phyloP scores from a whole-genome alignment of 371 early-diverging fungal species.

The Conidiobolus incongruus region DNA sequence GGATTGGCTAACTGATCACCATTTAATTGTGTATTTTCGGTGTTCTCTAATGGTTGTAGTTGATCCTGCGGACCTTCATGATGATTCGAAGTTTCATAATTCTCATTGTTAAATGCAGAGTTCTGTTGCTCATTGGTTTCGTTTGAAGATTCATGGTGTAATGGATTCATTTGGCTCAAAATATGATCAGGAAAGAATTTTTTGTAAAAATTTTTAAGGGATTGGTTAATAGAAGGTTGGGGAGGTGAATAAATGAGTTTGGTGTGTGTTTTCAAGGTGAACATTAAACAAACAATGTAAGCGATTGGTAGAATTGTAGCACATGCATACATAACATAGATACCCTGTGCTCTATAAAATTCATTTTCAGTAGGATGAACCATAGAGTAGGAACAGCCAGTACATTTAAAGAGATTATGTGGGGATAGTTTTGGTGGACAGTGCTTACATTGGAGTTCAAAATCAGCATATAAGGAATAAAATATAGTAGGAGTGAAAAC shows the following conservation, averaged over 20 bases:
- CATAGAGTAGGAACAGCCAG: conserved; percentile 34
- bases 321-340: conserved; percentile 76
- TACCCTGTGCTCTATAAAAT: conserved; percentile 54
- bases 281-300: conserved; percentile 81
- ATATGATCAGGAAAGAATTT: conserved; percentile 10
- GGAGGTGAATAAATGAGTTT: conserved; percentile 16
- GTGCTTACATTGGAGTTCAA: conserved; percentile 9
- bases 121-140: no score
- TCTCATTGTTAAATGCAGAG: no score
- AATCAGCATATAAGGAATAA: conserved; percentile 70
- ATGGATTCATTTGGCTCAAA: no score
- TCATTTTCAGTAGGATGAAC: conserved; percentile 53
- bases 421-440: not conserved
- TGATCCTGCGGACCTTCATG: no score
- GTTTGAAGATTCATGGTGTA: not conserved
- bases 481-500: conserved; percentile 86
- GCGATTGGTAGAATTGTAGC: conserved; percentile 61
- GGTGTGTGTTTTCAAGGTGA: conserved; percentile 82
- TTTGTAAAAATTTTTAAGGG: conserved; percentile 8
- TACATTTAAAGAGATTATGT: conserved; percentile 14
- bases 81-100: no score
- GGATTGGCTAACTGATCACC: no score
- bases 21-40: no score
- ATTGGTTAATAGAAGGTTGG: conserved; percentile 9
- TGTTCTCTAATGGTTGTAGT: no score